phyloP scores from a whole-genome alignment of 805 yeast species.

The Cyberlindnera euphorbiiphila region DNA sequence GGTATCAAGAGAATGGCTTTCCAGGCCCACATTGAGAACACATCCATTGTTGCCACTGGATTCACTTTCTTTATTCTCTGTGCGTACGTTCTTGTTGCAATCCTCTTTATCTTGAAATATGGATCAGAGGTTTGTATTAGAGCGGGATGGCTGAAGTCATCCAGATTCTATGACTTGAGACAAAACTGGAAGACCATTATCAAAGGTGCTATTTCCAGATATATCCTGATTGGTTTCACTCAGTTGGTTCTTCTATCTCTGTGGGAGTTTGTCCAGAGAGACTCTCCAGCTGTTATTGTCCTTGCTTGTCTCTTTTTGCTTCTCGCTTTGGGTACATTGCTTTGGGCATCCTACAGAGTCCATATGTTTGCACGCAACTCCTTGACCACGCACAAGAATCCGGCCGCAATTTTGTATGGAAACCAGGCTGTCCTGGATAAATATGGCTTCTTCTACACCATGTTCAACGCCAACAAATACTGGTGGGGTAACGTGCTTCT shows the following conservation, averaged over 20 bases:
- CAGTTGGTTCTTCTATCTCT: conserved; percentile 74
- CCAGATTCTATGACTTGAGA: conserved; percentile 46
- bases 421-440: conserved; percentile 66
- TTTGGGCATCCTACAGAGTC: conserved; percentile 66
- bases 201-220: conserved; percentile 77
- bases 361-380: conserved; percentile 60
- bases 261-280: conserved; percentile 81
- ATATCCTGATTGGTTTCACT: conserved; percentile 80
- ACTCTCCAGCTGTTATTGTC: conserved; percentile 86
- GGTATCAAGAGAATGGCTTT: conserved; percentile 86
- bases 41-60: conserved; percentile 81
- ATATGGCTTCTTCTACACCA: conserved; percentile 86
- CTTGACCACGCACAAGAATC: conserved; percentile 57
- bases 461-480: conserved; percentile 76
- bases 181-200: conserved; percentile 54
- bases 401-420: conserved; percentile 86
- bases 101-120: conserved; percentile 53
- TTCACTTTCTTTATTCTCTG: conserved; percentile 79
- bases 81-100: conserved; percentile 65
- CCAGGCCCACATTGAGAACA: conserved; percentile 71
- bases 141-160: conserved; percentile 46
- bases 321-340: conserved; percentile 54
- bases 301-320: conserved; percentile 70
- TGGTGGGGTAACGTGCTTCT: conserved; percentile 77
- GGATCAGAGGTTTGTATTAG: conserved; percentile 44